Evolutionary conservation across 1,284 basidiomycete genomes (phyloP).

Genomic region (Tremellales sp.): DNA sequence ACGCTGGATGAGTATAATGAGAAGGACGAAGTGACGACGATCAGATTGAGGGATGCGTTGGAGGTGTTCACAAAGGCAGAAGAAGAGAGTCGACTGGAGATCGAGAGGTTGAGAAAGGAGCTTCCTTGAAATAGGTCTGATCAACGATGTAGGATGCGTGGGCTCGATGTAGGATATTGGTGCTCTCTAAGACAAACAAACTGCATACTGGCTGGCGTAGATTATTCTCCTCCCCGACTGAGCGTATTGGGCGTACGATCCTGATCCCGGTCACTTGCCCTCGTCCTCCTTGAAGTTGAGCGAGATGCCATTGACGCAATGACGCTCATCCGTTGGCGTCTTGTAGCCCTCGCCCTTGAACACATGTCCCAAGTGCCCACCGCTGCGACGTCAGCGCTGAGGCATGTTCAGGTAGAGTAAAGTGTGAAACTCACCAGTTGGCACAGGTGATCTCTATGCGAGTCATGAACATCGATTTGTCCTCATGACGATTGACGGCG

Average conservation of each 20-base stretch:
- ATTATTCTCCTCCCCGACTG: no score
- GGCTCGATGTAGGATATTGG: no score
- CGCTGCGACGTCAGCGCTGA: slow-evolving; percentile 70
- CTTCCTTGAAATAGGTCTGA: background rate
- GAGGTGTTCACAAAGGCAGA: slow-evolving; percentile 18
- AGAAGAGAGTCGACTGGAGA: slow-evolving; percentile 11
- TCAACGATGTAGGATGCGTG: no score
- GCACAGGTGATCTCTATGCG: slow-evolving; percentile 47
- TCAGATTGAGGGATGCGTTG: slow-evolving; percentile 22
- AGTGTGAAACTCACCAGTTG: slow-evolving; percentile 43
- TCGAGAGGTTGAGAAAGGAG: slow-evolving; percentile 14
- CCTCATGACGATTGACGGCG: slow-evolving; percentile 62
- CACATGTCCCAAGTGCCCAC: slow-evolving; percentile 88
- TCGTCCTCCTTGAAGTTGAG: slow-evolving; percentile 63
- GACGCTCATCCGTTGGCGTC: slow-evolving; percentile 45
- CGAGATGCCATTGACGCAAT: slow-evolving; percentile 88
- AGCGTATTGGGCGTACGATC: no score
- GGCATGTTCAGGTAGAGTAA: background rate
- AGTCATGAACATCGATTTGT: slow-evolving; percentile 49
- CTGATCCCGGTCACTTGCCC: slow-evolving; percentile 20
- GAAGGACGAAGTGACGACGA: slow-evolving; percentile 19
- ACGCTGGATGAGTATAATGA: slow-evolving; percentile 25
- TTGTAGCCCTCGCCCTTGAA: slow-evolving; percentile 76
- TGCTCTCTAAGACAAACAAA: no score
- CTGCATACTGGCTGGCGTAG: no score